These are phyloP conservation scores for Xylaria hypoxylon DNA, from an alignment of 2,329 filamentous ascomycete species.

Conservation along the genomic window DNA sequence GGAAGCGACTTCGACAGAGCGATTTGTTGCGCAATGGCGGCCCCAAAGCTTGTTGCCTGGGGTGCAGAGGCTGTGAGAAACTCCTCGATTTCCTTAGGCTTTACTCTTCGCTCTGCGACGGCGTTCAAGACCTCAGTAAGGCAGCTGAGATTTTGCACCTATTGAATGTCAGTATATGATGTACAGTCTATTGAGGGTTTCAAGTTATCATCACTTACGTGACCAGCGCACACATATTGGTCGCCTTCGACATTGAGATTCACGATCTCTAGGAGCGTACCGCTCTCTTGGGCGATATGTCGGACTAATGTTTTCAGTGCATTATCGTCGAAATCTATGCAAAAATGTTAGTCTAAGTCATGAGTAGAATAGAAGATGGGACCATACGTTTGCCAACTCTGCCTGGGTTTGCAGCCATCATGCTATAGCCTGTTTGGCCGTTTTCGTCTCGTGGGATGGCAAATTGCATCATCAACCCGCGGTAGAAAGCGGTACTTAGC, in stretches of 20 bases:
- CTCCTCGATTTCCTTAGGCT: conserved; percentile 18
- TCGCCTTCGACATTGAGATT: conserved; percentile 37
- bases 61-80: conserved; percentile 17
- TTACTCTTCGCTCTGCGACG: conserved; percentile 21
- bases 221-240: conserved; percentile 38
- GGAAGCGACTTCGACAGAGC: conserved; percentile 24
- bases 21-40: conserved; percentile 19
- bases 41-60: conserved; percentile 19
- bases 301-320: conserved; percentile 23
- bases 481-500: conserved; percentile 30
- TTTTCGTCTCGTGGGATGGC: conserved; percentile 31
- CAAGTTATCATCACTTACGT: conserved; percentile 24
- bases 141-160: conserved; percentile 36
- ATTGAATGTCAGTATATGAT: conserved; percentile 3
- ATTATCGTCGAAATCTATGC: conserved; percentile 28
- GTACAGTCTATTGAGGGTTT: not conserved
- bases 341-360: conserved; percentile 14
- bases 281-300: conserved; percentile 29
- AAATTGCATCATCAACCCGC: conserved; percentile 37
- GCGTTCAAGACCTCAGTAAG: conserved; percentile 30
- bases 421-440: conserved; percentile 34
- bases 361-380: not conserved
- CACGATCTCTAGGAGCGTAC: conserved; percentile 34
- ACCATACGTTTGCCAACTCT: conserved; percentile 33
- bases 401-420: conserved; percentile 37